Conservation (phyloP, 2,329 filamentous ascomycete species). For the Fusarium burgessii region DNA sequence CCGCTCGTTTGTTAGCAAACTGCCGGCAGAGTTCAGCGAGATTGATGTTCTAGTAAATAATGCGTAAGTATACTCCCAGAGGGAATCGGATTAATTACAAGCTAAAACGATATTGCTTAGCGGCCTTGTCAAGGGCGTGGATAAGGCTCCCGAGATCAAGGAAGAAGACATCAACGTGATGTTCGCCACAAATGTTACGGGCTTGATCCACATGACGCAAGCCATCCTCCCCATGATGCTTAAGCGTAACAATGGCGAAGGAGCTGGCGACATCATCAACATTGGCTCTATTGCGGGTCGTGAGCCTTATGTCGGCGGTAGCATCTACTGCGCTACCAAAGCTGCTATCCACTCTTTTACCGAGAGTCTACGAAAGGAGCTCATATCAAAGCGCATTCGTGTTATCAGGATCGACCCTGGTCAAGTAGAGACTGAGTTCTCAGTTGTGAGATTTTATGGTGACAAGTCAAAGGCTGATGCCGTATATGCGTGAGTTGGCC, state of each 20-base stretch:
- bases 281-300: constrained; percentile 91
- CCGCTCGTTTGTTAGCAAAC: constrained; percentile 73
- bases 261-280: constrained; percentile 93
- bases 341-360: constrained; percentile 88
- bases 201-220: constrained; percentile 96
- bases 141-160: constrained; percentile 85
- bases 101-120: constrained; percentile 56
- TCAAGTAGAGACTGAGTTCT: constrained; percentile 96
- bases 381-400: constrained; percentile 82
- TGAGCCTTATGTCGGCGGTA: constrained; percentile 84
- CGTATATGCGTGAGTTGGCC: constrained; percentile 78
- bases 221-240: constrained; percentile 85
- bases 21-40: constrained; percentile 85
- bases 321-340: constrained; percentile 94
- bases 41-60: constrained; percentile 95
- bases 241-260: constrained; percentile 74
- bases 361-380: constrained; percentile 82
- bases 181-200: constrained; percentile 94
- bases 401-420: constrained; percentile 91
- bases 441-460: constrained; percentile 85
- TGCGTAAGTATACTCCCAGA: constrained; percentile 70
- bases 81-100: no score
- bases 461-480: constrained; percentile 90
- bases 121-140: constrained; percentile 89
- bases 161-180: constrained; percentile 86